Evolutionary conservation across 306 rosid species (phyloP), one percentile per base, ranked within the genome.

Genomic region (Senna siamea): DNA sequence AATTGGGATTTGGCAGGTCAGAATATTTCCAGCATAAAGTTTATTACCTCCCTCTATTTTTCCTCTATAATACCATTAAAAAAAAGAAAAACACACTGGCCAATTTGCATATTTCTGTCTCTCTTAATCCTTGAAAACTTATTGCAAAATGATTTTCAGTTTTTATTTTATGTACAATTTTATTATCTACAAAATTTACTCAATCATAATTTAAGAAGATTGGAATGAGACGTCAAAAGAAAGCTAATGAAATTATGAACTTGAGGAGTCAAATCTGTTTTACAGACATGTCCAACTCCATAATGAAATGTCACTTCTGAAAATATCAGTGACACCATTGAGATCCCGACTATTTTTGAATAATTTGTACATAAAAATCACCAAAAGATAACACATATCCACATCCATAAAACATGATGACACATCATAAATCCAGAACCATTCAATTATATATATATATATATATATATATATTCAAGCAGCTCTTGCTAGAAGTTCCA

Each of bases 401-500:
- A 66, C 72, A 77, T 35, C 76, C 37, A 40, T 43, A 32, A 32
- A 32, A 32, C 37, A 32, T 2, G 37, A 32, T 32, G 5, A 2
- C 2, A 32, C 37, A 32, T 32, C 2, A 5, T 23, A 72, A 72
- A 59, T 15, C 18, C 17, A 46, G 40, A 7, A 37, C 6, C 40
- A 37, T 26, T 26, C 30, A 26, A 3, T 26, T 26, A 37, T 7
- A 37, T 1, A 0, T 4, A 37, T 37, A 5, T 1, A 1, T 7
- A 37, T 37, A 5, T 4, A 37, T 37, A 26, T 5, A 7, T 0
- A 7, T 2, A 96, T 61, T 78, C 77, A 92, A 74, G 98, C 98
- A 77, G 98, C 98, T 74, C 87, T 84, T 26, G 96, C 98, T 17
- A 84, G 91, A 81, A 74, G 69, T 38, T 82, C 78, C 34, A 74